phyloP scores from a whole-genome alignment of 2,329 filamentous ascomycete species.

The Fusarium newnesense region DNA sequence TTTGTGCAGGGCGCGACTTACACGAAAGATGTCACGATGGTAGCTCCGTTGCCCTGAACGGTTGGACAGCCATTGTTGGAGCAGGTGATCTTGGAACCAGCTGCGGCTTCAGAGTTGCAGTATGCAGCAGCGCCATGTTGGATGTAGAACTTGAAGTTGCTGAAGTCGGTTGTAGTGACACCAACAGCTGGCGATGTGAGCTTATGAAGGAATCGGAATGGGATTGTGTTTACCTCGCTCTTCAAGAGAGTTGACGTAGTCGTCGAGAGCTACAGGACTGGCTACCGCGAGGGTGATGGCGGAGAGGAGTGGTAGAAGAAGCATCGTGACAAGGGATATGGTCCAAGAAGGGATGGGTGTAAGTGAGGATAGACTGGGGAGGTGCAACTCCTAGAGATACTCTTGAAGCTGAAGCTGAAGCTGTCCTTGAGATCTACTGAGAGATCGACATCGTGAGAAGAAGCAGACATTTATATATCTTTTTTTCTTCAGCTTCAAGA shows the following conservation, averaged over 20 bases:
- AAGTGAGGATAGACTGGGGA: not conserved
- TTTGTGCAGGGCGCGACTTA: conserved; percentile 39
- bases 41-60: conserved; percentile 56
- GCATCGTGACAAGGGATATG: conserved; percentile 33
- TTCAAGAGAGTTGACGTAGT: conserved; percentile 45
- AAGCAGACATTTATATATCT: conserved; percentile 20
- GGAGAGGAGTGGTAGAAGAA: conserved; percentile 40
- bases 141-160: conserved; percentile 58
- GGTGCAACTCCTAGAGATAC: conserved; percentile 6
- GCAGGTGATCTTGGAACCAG: conserved; percentile 57
- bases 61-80: conserved; percentile 55
- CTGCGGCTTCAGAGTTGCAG: conserved; percentile 59
- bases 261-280: conserved; percentile 40
- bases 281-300: conserved; percentile 42
- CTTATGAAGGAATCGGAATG: not conserved
- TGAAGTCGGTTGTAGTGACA: conserved; percentile 43
- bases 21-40: conserved; percentile 56
- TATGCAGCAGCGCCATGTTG: conserved; percentile 64
- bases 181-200: conserved; percentile 9
- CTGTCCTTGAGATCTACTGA: conserved; percentile 21
- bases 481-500: not conserved
- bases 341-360: not conserved
- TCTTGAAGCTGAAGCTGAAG: not conserved
- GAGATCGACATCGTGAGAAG: conserved; percentile 12
- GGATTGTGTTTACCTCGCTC: conserved; percentile 46